Evolutionary conservation across 2,329 filamentous ascomycete species (phyloP).

Genomic region (Xylariaceae sp.): DNA sequence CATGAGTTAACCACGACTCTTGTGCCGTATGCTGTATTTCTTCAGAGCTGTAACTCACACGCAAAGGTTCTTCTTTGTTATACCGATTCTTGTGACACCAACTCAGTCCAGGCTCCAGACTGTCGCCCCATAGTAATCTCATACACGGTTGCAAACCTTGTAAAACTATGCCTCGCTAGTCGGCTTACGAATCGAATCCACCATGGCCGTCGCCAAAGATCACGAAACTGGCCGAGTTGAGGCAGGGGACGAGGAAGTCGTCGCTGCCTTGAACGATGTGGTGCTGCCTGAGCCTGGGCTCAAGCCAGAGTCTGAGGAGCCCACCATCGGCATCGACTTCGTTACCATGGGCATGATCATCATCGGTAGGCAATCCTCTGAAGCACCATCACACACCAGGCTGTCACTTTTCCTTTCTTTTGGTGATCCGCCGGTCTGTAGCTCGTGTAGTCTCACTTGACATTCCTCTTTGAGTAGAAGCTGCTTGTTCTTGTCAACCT

Average conservation of each 20-base stretch:
- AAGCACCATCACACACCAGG: background rate
- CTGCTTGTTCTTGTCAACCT: too few relatives aligned
- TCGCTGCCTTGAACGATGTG: conserved; percentile 9
- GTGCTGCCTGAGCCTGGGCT: background rate
- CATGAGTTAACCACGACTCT: too few relatives aligned
- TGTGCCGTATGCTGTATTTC: too few relatives aligned
- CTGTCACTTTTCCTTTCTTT: background rate
- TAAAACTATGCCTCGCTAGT: too few relatives aligned
- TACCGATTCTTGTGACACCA: too few relatives aligned
- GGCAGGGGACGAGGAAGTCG: background rate
- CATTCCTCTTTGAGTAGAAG: too few relatives aligned
- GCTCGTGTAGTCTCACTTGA: too few relatives aligned
- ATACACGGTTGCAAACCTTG: too few relatives aligned
- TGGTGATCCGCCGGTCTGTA: background rate
- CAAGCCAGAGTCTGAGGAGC: background rate
- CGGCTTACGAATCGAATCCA: conserved; percentile 1
- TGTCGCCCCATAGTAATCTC: too few relatives aligned
- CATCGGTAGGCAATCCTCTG: conserved; percentile 51
- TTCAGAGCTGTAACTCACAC: too few relatives aligned
- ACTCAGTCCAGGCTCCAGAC: too few relatives aligned
- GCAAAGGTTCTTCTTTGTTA: too few relatives aligned
- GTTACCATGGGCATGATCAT: conserved; percentile 73
- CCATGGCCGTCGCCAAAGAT: conserved; percentile 11
- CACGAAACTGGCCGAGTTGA: background rate
- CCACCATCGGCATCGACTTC: conserved; percentile 52